These are phyloP conservation scores for Suillus occidentalis DNA, from an alignment of 768 basidiomycete genomes.

Conservation along the genomic window DNA sequence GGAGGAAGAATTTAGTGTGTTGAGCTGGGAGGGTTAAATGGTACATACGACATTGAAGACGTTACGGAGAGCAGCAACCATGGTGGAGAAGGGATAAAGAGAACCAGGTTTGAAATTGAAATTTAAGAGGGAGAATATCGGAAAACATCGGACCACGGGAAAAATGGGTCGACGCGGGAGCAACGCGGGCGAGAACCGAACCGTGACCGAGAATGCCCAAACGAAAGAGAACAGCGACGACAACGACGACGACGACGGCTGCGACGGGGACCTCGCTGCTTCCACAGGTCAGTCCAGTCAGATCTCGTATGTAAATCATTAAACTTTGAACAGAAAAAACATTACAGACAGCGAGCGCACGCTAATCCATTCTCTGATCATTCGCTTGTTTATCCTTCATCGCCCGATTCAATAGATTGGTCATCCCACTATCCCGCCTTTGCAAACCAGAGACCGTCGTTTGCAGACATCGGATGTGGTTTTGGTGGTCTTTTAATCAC, in stretches of 20 bases:
- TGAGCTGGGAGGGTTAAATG: constrained; percentile 31
- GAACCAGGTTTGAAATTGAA: constrained; percentile 9
- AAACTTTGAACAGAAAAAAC: constrained; percentile 61
- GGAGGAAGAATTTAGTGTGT: not conserved
- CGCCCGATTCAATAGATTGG: constrained; percentile 82
- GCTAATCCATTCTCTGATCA: constrained; percentile 90
- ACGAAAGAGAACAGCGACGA: constrained; percentile 22
- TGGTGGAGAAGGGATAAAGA: constrained; percentile 25
- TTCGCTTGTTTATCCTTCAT: constrained; percentile 80
- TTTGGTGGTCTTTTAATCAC: constrained; percentile 92
- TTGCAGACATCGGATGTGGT: constrained; percentile 96
- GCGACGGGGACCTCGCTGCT: constrained; percentile 27
- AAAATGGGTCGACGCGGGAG: not conserved
- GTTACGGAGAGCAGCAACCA: constrained; percentile 45
- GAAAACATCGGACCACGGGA: constrained; percentile 12
- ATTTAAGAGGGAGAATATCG: constrained; percentile 25
- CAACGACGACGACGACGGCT: not conserved
- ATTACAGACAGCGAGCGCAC: constrained; percentile 81
- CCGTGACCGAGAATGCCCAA: constrained; percentile 22
- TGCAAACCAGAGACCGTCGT: constrained; percentile 72
- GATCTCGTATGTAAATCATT: not conserved
- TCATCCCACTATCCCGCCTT: constrained; percentile 76
- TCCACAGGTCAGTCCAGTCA: constrained; percentile 45
- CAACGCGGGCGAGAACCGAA: not conserved
- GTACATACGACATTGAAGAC: constrained; percentile 34